These are phyloP conservation scores for Xylaria nigripes DNA, from an alignment of 495 filamentous ascomycete genomes.

Conservation along the genomic window DNA sequence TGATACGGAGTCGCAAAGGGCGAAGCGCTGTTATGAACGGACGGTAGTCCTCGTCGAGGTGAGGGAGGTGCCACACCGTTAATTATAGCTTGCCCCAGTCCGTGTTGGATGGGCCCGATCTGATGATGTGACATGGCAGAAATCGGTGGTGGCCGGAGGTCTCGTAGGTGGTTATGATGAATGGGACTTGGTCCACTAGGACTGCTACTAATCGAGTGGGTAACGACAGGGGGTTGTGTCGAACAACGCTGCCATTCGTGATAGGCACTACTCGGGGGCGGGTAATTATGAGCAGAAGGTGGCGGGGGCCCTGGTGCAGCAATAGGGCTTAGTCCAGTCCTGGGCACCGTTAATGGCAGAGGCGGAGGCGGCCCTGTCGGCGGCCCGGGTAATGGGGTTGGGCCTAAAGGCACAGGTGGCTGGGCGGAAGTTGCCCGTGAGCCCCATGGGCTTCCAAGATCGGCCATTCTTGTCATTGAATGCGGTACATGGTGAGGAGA, in stretches of 20 bases:
- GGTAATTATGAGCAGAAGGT: conserved; percentile 30
- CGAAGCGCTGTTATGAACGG: conserved; percentile 15
- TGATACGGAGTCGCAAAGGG: conserved; percentile 21
- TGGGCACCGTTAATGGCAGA: conserved; percentile 17
- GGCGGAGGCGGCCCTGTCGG: conserved; percentile 16
- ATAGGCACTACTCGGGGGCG: conserved; percentile 31
- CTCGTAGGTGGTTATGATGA: conserved; percentile 34
- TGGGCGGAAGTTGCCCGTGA: conserved; percentile 14
- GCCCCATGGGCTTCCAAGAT: conserved; percentile 18
- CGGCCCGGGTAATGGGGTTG: conserved; percentile 17
- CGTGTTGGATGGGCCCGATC: conserved; percentile 29
- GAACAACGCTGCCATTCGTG: conserved; percentile 24
- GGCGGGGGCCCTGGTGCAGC: conserved; percentile 24
- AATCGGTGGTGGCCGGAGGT: conserved; percentile 36
- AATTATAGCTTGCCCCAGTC: conserved; percentile 31
- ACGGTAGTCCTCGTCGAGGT: conserved; percentile 21
- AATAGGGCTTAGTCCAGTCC: conserved; percentile 19
- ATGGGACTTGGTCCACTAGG: conserved; percentile 22
- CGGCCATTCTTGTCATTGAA: conserved; percentile 15
- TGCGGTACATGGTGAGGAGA: conserved; percentile 15
- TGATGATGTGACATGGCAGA: conserved; percentile 30
- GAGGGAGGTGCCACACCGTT: conserved; percentile 36
- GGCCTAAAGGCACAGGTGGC: conserved; percentile 9
- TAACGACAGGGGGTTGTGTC: conserved; percentile 27
- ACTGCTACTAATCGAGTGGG: conserved; percentile 36